Evolutionary conservation across 1,139 yeast genomes (phyloP).

Genomic region (Saccharomyces hybrid): DNA sequence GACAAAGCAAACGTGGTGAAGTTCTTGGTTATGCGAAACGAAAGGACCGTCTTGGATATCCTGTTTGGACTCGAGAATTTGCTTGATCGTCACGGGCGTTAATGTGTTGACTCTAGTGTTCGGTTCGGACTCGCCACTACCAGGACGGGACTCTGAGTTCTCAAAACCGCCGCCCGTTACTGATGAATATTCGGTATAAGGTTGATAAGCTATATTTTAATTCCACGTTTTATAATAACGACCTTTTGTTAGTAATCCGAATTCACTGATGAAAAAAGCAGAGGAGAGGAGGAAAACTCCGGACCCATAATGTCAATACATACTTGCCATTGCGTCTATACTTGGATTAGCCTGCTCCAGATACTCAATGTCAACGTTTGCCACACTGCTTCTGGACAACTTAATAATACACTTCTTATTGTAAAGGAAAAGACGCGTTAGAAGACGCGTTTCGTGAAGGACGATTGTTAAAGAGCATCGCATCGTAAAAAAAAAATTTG

Average conservation of each 20-base stretch:
- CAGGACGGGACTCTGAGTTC: constrained; percentile 23
- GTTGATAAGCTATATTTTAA: constrained; percentile 23
- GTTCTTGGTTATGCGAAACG: constrained; percentile 52
- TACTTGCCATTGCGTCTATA: constrained; percentile 11
- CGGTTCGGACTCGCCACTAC: constrained; percentile 26
- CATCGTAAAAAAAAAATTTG: not conserved
- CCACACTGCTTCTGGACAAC: not conserved
- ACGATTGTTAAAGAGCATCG: not conserved
- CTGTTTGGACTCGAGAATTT: constrained; percentile 59
- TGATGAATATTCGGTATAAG: constrained; percentile 27
- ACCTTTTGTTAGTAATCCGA: not conserved
- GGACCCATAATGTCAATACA: not conserved
- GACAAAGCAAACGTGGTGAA: constrained; percentile 53
- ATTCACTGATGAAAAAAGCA: too few relatives aligned
- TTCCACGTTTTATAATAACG: not conserved
- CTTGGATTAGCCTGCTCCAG: not conserved
- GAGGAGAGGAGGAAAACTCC: not conserved
- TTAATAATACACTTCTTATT: not conserved
- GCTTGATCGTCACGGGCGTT: constrained; percentile 81
- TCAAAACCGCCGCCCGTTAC: constrained; percentile 29
- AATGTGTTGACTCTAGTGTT: constrained; percentile 32
- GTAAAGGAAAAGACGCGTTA: not conserved
- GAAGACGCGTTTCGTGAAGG: not conserved
- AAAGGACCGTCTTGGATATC: constrained; percentile 72
- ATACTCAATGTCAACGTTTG: not conserved